Conservation (phyloP, 495 filamentous ascomycete species). For the Penicillium parvum region DNA sequence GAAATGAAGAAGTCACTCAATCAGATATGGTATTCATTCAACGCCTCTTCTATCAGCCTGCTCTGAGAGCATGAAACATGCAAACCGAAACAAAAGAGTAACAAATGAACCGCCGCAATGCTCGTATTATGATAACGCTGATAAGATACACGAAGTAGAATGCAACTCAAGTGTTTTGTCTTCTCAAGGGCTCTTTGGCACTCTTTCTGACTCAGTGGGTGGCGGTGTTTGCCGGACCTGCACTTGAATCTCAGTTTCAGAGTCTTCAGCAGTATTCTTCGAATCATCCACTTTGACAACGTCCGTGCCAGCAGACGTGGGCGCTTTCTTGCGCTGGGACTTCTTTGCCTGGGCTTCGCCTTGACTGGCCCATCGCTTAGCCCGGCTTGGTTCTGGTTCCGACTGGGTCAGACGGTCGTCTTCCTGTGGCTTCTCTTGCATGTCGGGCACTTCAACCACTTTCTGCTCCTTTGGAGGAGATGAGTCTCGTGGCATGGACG, state of each 20-base stretch:
- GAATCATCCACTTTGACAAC: background rate
- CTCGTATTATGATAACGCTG: conserved; percentile 9
- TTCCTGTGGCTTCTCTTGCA: conserved; percentile 28
- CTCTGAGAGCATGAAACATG: no score
- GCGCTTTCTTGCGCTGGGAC: conserved; percentile 1
- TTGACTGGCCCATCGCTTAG: no score
- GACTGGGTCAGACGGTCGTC: no score
- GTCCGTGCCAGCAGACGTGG: background rate
- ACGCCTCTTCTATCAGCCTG: no score
- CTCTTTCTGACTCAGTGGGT: background rate
- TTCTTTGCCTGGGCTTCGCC: no score
- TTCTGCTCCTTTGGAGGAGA: conserved; percentile 6
- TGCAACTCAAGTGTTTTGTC: conserved; percentile 3
- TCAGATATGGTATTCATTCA: no score
- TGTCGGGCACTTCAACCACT: conserved; percentile 32
- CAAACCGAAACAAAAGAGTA: no score
- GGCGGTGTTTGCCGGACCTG: conserved; percentile 17
- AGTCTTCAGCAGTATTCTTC: background rate
- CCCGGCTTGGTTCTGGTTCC: background rate
- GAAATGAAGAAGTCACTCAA: background rate
- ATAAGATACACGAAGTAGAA: conserved; percentile 8
- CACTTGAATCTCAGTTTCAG: conserved; percentile 14
- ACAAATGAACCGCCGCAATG: no score
- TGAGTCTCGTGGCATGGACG: background rate
- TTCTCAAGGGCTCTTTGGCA: conserved; percentile 7